A percentile compares a stretch with the other conserved stretches of the same genome.
phyloP scores from a whole-genome alignment of 225 moss, liverwort and hornwort genomes.

The Straminergon stramineum region DNA sequence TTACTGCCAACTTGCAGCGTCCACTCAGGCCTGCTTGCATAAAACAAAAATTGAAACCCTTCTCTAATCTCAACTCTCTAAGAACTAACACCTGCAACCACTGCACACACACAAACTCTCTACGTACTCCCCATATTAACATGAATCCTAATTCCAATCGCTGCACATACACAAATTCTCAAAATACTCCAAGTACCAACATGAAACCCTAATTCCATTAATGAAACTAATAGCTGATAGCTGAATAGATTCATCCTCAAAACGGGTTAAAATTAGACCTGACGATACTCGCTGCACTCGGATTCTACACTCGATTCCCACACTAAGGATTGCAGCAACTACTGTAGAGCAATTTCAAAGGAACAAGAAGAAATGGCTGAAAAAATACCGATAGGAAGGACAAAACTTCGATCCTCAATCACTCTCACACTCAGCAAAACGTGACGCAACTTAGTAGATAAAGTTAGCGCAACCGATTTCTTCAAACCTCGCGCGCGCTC shows the following conservation, averaged over 20 bases:
- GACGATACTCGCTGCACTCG: neutral
- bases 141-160: neutral
- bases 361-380: neutral
- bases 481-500: neutral
- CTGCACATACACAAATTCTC: neutral
- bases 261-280: too few species aligned
- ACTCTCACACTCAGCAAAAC: too few species aligned
- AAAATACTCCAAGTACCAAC: neutral
- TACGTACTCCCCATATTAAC: neutral
- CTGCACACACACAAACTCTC: neutral
- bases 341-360: neutral
- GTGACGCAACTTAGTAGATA: too few species aligned
- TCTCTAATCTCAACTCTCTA: neutral
- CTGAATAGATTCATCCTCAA: neutral
- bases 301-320: neutral
- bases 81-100: neutral
- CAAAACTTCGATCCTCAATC: neutral
- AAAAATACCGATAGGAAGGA: neutral
- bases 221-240: neutral
- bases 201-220: neutral
- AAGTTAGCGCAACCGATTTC: neutral
- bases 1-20: neutral
- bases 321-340: neutral
- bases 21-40: neutral
- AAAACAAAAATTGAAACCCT: neutral